Conservation (phyloP, 768 basidiomycete species). For the Suillus brevipes region DNA sequence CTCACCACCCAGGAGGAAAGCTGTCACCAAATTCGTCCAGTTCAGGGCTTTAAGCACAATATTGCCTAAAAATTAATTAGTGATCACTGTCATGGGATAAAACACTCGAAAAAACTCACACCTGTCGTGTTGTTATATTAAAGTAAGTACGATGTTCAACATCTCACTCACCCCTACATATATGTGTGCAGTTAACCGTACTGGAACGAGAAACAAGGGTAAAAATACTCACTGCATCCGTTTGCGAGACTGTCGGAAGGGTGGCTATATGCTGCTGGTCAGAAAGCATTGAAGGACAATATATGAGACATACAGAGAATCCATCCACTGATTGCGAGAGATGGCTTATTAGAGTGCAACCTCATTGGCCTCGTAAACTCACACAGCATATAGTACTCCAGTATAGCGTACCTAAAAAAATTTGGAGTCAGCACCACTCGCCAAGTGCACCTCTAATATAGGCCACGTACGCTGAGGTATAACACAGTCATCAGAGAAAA, state of each 20-base stretch:
- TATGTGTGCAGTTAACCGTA: not conserved
- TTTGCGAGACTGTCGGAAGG: not conserved
- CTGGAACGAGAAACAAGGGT: not conserved
- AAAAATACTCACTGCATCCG: not conserved
- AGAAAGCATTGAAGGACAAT: not conserved
- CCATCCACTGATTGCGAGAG: not conserved
- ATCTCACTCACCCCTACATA: not conserved
- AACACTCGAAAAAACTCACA: not conserved
- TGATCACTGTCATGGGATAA: not conserved
- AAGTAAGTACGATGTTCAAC: not conserved
- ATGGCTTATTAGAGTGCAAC: not conserved
- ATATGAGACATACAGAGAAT: not conserved
- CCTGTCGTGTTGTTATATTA: not conserved
- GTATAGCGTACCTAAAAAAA: not conserved
- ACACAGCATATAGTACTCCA: not conserved
- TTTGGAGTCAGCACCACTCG: not conserved
- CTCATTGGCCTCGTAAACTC: not conserved
- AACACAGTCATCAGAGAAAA: not conserved
- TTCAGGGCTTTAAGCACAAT: not conserved
- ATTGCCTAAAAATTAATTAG: not conserved
- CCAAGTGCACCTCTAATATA: not conserved
- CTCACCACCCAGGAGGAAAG: not conserved
- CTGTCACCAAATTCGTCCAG: not conserved
- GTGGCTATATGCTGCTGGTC: not conserved
- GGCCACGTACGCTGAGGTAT: not conserved